Conservation (phyloP, 352 stramenopile species). For the Hyaloperonospora arabidopsidis region DNA sequence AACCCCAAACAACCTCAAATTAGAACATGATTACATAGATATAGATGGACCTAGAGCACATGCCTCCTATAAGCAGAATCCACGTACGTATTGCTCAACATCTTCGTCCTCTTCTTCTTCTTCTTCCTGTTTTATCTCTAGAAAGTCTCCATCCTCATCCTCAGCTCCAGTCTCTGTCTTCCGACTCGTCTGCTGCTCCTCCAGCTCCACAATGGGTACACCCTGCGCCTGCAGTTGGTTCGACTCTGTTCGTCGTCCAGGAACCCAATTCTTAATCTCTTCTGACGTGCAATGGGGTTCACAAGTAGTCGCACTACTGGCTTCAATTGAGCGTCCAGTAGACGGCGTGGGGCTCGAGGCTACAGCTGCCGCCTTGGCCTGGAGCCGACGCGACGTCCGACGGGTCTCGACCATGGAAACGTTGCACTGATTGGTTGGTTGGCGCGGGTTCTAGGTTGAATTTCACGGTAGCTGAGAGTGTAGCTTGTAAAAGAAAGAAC, state of each 20-base stretch:
- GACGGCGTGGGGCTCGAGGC: slow-evolving; percentile 17
- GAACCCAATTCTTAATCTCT: neutral
- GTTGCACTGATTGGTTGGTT: slow-evolving; percentile 19
- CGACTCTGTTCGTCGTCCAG: neutral
- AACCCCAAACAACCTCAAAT: slow-evolving; percentile 1
- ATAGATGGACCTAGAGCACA: no score
- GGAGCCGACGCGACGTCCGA: slow-evolving; percentile 48
- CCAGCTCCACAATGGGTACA: neutral
- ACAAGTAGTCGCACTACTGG: slow-evolving; percentile 5
- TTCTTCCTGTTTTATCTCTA: neutral
- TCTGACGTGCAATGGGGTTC: slow-evolving; percentile 12
- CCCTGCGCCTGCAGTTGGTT: no score
- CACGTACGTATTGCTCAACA: slow-evolving; percentile 45
- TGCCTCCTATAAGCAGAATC: neutral
- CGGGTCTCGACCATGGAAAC: slow-evolving; percentile 53
- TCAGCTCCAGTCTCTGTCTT: neutral
- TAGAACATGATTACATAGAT: neutral
- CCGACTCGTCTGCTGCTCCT: neutral
- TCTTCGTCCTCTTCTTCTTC: slow-evolving; percentile 38
- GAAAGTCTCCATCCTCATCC: neutral
- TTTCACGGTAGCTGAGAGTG: no score
- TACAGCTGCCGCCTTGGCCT: slow-evolving; percentile 31
- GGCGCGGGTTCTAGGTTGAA: no score
- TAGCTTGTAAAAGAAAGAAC: neutral
- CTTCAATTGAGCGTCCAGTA: neutral